Evolutionary conservation across 495 filamentous ascomycete species (phyloP).

Genomic region (Glarea lozoyensis): DNA sequence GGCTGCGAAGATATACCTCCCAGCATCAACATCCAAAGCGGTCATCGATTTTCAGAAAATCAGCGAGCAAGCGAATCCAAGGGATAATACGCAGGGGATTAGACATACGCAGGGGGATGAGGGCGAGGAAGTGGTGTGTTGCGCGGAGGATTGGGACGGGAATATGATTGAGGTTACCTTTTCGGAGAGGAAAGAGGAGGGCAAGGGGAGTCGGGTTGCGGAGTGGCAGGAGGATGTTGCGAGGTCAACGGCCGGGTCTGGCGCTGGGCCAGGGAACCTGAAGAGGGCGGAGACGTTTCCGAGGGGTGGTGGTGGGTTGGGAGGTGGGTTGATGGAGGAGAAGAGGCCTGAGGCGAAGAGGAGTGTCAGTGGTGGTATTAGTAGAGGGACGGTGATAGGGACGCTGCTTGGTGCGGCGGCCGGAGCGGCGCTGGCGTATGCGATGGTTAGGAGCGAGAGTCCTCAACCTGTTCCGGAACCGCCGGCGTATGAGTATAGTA

Average conservation of each 20-base stretch:
- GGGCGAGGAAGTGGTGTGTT: conserved; percentile 20
- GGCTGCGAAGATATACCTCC: conserved; percentile 31
- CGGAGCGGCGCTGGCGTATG: conserved; percentile 70
- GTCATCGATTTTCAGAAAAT: conserved; percentile 35
- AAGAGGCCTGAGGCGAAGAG: neutral
- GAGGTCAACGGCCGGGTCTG: conserved; percentile 3
- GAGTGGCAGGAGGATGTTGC: conserved; percentile 41
- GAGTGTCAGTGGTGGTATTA: conserved; percentile 1
- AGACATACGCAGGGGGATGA: neutral
- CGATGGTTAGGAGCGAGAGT: conserved; percentile 36
- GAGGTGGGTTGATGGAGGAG: conserved; percentile 13
- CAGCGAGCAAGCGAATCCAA: conserved; percentile 28
- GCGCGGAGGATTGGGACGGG: conserved; percentile 38
- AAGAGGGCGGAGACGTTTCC: conserved; percentile 18
- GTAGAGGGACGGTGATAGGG: conserved; percentile 30
- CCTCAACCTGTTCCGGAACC: conserved; percentile 2
- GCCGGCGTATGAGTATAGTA: too few relatives aligned
- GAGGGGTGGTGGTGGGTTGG: neutral
- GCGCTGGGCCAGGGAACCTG: neutral
- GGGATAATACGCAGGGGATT: conserved; percentile 9
- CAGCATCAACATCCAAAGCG: conserved; percentile 29
- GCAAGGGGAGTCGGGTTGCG: conserved; percentile 37
- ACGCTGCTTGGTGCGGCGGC: conserved; percentile 68
- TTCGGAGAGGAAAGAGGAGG: conserved; percentile 9
- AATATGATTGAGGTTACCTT: conserved; percentile 41